Evolutionary conservation across 345 rosid species (phyloP).

Genomic region (Cardamine chenopodiifolia): DNA sequence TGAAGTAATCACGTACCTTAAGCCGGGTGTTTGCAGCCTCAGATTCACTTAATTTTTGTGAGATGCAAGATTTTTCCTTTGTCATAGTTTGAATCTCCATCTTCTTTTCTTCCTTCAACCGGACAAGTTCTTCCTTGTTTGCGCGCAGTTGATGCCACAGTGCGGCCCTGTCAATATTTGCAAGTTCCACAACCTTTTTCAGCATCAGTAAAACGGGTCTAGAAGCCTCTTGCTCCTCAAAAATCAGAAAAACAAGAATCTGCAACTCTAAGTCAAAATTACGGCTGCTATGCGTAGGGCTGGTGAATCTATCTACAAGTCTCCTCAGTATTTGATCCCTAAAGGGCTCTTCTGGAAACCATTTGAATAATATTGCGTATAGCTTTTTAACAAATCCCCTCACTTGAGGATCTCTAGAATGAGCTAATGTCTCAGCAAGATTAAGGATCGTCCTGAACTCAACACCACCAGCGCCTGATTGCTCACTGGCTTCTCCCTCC

Average conservation of each 20-base stretch:
- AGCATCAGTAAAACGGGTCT: constrained; percentile 81
- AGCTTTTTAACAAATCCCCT: constrained; percentile 85
- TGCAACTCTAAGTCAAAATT: constrained; percentile 78
- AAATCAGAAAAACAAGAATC: constrained; percentile 74
- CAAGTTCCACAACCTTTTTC: constrained; percentile 86
- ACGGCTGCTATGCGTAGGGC: constrained; percentile 58
- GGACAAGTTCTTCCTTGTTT: constrained; percentile 77
- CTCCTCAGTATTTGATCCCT: constrained; percentile 81
- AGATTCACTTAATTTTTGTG: constrained; percentile 75
- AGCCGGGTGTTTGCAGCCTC: constrained; percentile 73
- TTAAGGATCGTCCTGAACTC: constrained; percentile 80
- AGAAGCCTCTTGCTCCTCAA: constrained; percentile 78
- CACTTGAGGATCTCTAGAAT: constrained; percentile 69
- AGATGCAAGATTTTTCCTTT: constrained; percentile 62
- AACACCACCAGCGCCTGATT: constrained; percentile 59
- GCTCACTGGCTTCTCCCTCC: constrained; percentile 71
- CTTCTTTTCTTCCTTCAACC: constrained; percentile 70
- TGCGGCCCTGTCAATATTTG: constrained; percentile 88
- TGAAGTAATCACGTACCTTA: constrained; percentile 59
- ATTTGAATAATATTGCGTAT: constrained; percentile 77
- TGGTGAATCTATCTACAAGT: constrained; percentile 84
- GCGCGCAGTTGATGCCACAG: constrained; percentile 91
- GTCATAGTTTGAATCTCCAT: constrained; percentile 64
- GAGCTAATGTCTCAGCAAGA: constrained; percentile 91
- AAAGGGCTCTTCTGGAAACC: constrained; percentile 80